phyloP scores from a whole-genome alignment of 2,329 filamentous ascomycete genomes.

The Colletotrichum orbiculare region DNA sequence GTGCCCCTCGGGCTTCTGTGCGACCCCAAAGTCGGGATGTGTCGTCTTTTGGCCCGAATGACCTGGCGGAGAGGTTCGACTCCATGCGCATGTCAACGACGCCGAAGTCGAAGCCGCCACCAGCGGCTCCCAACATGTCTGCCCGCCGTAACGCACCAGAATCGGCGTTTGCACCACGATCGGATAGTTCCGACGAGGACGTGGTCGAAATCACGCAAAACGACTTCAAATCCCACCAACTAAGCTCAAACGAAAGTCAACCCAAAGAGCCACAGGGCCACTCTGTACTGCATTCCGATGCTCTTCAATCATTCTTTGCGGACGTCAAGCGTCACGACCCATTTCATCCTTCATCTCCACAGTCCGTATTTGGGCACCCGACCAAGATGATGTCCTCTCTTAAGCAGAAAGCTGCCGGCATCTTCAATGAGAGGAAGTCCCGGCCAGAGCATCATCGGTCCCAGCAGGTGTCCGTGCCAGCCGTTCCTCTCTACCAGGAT shows the following conservation, averaged over 20 bases:
- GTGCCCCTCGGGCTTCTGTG: slow-evolving; percentile 43
- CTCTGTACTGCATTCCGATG: slow-evolving; percentile 35
- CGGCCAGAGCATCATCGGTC: slow-evolving; percentile 68
- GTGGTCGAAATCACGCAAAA: slow-evolving; percentile 32
- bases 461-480: slow-evolving; percentile 59
- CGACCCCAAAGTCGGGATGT: slow-evolving; percentile 24
- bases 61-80: slow-evolving; percentile 35
- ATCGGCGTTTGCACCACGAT: slow-evolving; percentile 6
- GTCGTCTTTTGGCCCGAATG: slow-evolving; percentile 32
- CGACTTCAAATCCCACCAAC: slow-evolving; percentile 18
- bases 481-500: slow-evolving; percentile 59
- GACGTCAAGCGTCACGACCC: slow-evolving; percentile 26
- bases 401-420: slow-evolving; percentile 64
- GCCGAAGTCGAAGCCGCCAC: slow-evolving; percentile 13
- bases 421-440: slow-evolving; percentile 65
- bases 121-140: slow-evolving; percentile 8
- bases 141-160: slow-evolving; percentile 15
- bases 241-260: slow-evolving; percentile 14
- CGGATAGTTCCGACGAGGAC: slow-evolving; percentile 22
- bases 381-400: slow-evolving; percentile 60
- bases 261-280: slow-evolving; percentile 18
- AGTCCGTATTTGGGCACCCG: slow-evolving; percentile 51
- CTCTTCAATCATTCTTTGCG: slow-evolving; percentile 37
- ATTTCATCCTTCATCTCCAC: slow-evolving; percentile 37
- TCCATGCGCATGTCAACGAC: slow-evolving; percentile 35